Conservation (phyloP, 345 rosid genomes). For the Raphanus sativus region DNA sequence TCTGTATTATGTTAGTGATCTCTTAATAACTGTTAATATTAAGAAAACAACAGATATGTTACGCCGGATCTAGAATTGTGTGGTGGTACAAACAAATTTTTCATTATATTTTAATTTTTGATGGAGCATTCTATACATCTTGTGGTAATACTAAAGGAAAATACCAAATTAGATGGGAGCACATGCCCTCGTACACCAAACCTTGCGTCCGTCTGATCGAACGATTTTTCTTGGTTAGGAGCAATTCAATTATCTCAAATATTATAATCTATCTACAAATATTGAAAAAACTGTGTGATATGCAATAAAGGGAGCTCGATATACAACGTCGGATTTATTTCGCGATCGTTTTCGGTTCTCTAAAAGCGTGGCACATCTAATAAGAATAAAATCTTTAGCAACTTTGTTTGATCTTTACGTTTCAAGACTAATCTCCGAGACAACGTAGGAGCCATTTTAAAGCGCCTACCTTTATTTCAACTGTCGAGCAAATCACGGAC, state of each 20-base stretch:
- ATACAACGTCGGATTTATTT: background rate
- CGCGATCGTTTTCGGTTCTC: slow-evolving; percentile 27
- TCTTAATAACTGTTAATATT: background rate
- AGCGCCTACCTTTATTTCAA: background rate
- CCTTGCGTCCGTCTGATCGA: too few species aligned
- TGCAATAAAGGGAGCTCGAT: background rate
- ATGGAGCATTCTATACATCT: too few species aligned
- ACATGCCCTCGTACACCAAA: too few species aligned
- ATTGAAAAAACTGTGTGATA: background rate
- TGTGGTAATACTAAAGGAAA: too few species aligned
- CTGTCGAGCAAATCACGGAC: background rate
- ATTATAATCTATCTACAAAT: background rate
- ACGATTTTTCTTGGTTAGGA: background rate
- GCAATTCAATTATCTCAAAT: background rate
- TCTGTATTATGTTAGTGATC: background rate
- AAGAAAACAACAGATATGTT: background rate
- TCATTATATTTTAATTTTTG: too few species aligned
- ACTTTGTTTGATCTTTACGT: slow-evolving; percentile 35
- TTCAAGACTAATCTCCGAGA: slow-evolving; percentile 6
- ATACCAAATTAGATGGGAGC: too few species aligned
- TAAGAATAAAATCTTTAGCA: slow-evolving; percentile 13
- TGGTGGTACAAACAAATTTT: too few species aligned
- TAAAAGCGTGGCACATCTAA: slow-evolving; percentile 13
- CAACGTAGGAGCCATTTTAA: background rate
- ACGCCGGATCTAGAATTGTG: too few species aligned